These are phyloP conservation scores for Stipa capillata DNA, from an alignment of 176 grass and related monocot species.

Conservation along the genomic window DNA sequence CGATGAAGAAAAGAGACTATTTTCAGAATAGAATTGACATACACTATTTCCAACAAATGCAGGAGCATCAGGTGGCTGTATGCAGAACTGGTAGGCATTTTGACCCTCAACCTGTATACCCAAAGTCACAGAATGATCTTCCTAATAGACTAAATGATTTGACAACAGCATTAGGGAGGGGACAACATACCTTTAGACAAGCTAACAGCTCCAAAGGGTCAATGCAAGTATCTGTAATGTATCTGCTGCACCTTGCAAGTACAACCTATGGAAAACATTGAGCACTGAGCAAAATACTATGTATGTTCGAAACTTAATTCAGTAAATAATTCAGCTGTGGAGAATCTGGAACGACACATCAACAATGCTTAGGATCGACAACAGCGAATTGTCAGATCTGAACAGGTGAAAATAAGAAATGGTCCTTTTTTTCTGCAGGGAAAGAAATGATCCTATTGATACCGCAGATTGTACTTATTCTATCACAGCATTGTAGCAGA, in stretches of 20 bases:
- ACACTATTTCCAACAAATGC: constrained; percentile 96
- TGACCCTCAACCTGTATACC: constrained; percentile 62
- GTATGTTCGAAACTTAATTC: no score
- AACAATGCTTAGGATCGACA: not conserved
- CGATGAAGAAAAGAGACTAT: not conserved
- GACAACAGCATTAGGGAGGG: not conserved
- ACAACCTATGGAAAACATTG: constrained; percentile 64
- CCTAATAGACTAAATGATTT: not conserved
- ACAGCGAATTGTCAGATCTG: not conserved
- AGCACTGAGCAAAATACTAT: no score
- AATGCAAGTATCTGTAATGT: constrained; percentile 56
- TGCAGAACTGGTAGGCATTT: constrained; percentile 94
- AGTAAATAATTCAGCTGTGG: not conserved
- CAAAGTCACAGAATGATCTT: not conserved
- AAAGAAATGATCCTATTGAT: not conserved
- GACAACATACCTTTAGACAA: constrained; percentile 48
- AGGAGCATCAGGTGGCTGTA: constrained; percentile 74
- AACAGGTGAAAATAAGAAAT: not conserved
- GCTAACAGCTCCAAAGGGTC: constrained; percentile 62
- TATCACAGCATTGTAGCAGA: not conserved
- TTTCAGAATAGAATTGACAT: constrained; percentile 39
- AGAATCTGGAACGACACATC: not conserved
- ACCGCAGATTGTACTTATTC: not conserved
- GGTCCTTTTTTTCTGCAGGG: no score
- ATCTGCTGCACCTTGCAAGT: constrained; percentile 85